Evolutionary conservation across 2,329 filamentous ascomycete genomes (phyloP), one percentile per base, ranked within the genome.

Genomic region (Orbilia javanica): DNA sequence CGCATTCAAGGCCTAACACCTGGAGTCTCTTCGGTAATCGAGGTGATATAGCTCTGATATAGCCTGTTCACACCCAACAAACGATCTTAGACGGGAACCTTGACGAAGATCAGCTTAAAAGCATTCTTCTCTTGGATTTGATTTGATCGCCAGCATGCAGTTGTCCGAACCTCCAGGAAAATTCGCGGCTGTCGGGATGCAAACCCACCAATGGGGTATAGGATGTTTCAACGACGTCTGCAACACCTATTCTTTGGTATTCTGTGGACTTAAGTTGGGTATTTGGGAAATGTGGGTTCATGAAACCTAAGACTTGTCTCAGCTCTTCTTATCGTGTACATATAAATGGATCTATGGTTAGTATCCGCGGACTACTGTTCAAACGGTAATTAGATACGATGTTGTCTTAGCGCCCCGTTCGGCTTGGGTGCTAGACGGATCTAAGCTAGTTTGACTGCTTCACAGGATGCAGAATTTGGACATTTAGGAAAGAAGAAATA

Each of bases 141-240:
- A 73, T 66, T 73, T 36, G 69, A 48, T 55, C 34, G 48, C 22
- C 34, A 63, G 46, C n/a, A 15, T 36, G 31, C 27, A 62, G 34
- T 46, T 48, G 55, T 50, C 62, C 62, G 25, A 57, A 25, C 42
- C 53, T 36, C 15, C 29, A 72, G 48, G 10, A 27, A 31, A 36
- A 39, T 15, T 27, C 50, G 69, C 69, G 69, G 69, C 50, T 65
- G 60, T 57, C 60, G 69, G 69, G 39, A 66, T 50, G 22, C 20
- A 73, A 73, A 66, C 50, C 69, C 69, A 73, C 69, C 69, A 73
- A 73, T 73, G 39, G 60, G 69, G 34, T 10, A n/a, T 11, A n/a
- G 36, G 25, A 13, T 15, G 25, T 20, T 20, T 8, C 13, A 20
- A 60, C 62, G 69, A 60, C 50, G 50, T 39, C 60, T 66, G 50